Evolutionary conservation across 257 asterid species (phyloP).

Genomic region (Echites panduratus): DNA sequence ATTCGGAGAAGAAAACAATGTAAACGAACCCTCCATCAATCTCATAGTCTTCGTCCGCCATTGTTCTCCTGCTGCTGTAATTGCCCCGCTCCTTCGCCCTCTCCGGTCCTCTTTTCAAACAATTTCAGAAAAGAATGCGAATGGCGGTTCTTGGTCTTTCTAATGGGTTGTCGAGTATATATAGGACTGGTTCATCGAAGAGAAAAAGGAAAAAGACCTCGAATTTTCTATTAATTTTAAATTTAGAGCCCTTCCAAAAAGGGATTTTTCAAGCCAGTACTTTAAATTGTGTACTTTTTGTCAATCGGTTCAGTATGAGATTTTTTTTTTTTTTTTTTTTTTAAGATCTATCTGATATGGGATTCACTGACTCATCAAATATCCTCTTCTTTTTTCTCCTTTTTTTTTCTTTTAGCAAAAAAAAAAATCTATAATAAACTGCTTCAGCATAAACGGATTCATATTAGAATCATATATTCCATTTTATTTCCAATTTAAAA

Average conservation of each 20-base stretch:
- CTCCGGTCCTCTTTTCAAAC: background rate
- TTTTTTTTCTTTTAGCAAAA: too few species aligned
- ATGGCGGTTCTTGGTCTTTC: background rate
- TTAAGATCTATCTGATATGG: too few species aligned
- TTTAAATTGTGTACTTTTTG: background rate
- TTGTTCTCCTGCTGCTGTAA: slow-evolving; percentile 12
- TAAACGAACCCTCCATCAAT: slow-evolving; percentile 68
- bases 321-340: too few species aligned
- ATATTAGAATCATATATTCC: too few species aligned
- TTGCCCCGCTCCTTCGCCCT: background rate
- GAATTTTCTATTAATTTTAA: too few species aligned
- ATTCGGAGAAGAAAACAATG: background rate
- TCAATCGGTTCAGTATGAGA: background rate
- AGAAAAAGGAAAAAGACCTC: background rate
- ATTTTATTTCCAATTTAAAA: too few species aligned
- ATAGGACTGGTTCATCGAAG: background rate
- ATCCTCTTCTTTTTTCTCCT: too few species aligned
- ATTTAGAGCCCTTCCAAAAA: background rate
- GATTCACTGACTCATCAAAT: too few species aligned
- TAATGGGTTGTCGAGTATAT: background rate
- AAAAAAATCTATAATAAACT: too few species aligned
- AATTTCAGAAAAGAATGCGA: background rate
- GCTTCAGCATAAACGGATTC: too few species aligned
- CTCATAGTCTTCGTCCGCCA: slow-evolving; percentile 93
- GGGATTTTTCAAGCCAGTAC: background rate